phyloP scores from a whole-genome alignment of 1,284 basidiomycete species.

The Thecaphora thlaspeos region DNA sequence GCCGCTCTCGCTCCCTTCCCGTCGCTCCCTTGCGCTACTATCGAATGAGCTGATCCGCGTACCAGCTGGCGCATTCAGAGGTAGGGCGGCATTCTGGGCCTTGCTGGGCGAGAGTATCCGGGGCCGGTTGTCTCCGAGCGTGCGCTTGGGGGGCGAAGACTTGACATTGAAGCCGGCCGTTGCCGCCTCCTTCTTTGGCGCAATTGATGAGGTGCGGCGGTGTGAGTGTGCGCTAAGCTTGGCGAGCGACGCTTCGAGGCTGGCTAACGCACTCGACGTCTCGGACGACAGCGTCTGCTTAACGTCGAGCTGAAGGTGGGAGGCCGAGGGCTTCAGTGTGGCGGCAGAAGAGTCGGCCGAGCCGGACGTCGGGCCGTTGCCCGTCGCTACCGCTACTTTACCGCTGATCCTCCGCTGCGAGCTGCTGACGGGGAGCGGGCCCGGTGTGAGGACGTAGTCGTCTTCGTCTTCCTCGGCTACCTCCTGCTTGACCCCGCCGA shows the following conservation, averaged over 20 bases:
- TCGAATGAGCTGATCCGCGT: too few relatives aligned
- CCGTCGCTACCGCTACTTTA: too few relatives aligned
- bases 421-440: neutral
- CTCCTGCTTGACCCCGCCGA: neutral
- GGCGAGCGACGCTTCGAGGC: constrained; percentile 32
- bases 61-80: too few relatives aligned
- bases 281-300: constrained; percentile 27
- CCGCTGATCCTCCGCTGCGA: neutral
- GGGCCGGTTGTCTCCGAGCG: neutral
- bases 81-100: neutral
- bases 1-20: too few relatives aligned
- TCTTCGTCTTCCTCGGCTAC: neutral
- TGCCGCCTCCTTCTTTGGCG: neutral
- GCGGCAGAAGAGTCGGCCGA: too few relatives aligned
- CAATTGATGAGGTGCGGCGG: neutral
- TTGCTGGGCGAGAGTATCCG: neutral
- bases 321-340: neutral
- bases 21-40: too few relatives aligned
- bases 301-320: constrained; percentile 10
- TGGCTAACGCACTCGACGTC: constrained; percentile 32
- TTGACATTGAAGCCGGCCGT: neutral
- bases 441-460: neutral
- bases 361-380: too few relatives aligned
- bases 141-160: neutral
- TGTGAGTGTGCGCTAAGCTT: constrained; percentile 19